Evolutionary conservation across 2,329 filamentous ascomycete genomes (phyloP).

Genomic region (Paraconiothyrium sp.): DNA sequence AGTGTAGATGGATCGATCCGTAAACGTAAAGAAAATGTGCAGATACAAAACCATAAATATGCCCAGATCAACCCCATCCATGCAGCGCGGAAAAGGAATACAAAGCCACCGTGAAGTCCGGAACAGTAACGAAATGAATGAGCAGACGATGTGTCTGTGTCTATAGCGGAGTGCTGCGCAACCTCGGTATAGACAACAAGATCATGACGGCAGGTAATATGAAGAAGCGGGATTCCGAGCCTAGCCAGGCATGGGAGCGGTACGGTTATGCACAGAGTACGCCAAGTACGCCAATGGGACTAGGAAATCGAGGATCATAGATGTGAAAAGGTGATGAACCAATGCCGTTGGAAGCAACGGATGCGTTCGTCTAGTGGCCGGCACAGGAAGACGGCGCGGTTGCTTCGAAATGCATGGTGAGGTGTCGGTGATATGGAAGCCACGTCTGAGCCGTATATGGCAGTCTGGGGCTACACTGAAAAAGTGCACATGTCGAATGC

Average conservation of each 20-base stretch:
- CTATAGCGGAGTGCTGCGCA: conserved; percentile 11
- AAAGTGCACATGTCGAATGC: conserved; percentile 41
- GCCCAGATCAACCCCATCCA: conserved; percentile 14
- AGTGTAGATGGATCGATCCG: conserved; percentile 6
- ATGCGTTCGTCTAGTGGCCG: conserved; percentile 42
- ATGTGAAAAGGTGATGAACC: conserved; percentile 42
- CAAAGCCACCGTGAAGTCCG: conserved; percentile 7
- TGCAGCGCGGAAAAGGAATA: conserved; percentile 17
- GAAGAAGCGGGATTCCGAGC: conserved; percentile 16
- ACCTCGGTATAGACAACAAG: conserved; percentile 17
- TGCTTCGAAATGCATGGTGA: conserved; percentile 10
- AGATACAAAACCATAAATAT: conserved; percentile 23
- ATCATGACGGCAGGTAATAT: conserved; percentile 7
- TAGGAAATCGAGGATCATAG: conserved; percentile 27
- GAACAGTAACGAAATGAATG: conserved; percentile 13
- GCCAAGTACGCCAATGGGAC: conserved; percentile 31
- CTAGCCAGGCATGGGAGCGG: conserved; percentile 11
- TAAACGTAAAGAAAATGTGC: conserved; percentile 1
- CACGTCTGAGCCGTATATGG: neutral
- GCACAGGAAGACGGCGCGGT: conserved; percentile 37
- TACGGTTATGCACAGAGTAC: conserved; percentile 24
- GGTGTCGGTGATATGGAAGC: conserved; percentile 1
- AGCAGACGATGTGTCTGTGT: conserved; percentile 12
- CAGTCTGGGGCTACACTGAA: conserved; percentile 17
- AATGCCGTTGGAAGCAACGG: conserved; percentile 34